Base-by-base conservation (phyloP, 2,329 filamentous ascomycete species). In the Trichoderma polysporum region DNA sequence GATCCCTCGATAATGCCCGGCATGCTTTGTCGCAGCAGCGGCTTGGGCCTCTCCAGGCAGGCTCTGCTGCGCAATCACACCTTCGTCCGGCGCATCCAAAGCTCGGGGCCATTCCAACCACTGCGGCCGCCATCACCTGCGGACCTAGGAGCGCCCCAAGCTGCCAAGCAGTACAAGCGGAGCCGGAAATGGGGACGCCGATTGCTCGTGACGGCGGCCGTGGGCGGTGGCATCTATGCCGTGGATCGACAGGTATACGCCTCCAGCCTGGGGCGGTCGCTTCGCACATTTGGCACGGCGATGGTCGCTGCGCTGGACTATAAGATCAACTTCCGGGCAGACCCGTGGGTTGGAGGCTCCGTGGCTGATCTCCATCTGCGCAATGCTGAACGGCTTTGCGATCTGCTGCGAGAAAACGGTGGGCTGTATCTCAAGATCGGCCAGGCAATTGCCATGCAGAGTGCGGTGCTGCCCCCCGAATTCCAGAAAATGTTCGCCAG, bases 401-500 rank as follows among this genome's bases (percentile, higher is more conserved):
- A 94, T 33, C 81, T 99, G 69, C 84, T 98, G 71, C 86, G 92
- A 29, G 82, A 87, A 65, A 99, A 99, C 84, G 94, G 95, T 68
- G 95, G 95, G 0, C 80, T 99, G 19, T 99, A 98, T 76, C 84
- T 98, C 75, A 99, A 99, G 84, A 97, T 99, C 67, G 95, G 95
- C 0, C 95, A 99, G 83, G 95, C 95, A 4, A 94, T 99, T 71
- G 95, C 94, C 15, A 98, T 98, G 95, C 95, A 99, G 83, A 94
- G 91, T 71, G 94, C 94, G 0, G 89, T 98, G 29, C 81, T 99
- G 69, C 95, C 95, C 29, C 92, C 94, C 0, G 93, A 97, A 78
- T 98, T 98, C 73, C 93, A 97, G 82, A 89, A 90, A 74, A 98
- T 97, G 93, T 99, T 99, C 76, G 85, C 90, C 25, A 87, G 91